A percentile compares a stretch with the other conserved stretches of the same genome.
Evolutionary conservation across 805 yeast species (phyloP).

Genomic region (Osmozyma mogii): DNA sequence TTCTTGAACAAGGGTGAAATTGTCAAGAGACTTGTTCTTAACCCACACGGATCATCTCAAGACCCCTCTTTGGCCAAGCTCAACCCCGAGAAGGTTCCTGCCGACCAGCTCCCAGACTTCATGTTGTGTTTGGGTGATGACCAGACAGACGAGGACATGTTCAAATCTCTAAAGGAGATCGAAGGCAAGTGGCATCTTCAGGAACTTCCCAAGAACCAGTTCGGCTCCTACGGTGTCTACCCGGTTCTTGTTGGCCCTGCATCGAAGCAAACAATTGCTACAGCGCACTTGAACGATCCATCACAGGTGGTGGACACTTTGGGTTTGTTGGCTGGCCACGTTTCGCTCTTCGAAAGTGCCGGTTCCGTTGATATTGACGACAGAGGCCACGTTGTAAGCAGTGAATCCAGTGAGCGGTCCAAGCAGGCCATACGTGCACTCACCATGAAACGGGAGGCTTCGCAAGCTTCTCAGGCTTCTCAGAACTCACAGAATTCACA

Average conservation of each 20-base stretch:
- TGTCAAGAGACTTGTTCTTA: slow-evolving; percentile 67
- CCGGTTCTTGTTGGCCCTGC: slow-evolving; percentile 94
- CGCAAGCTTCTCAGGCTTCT: no score
- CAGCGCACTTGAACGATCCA: slow-evolving; percentile 80
- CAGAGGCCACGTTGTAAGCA: slow-evolving; percentile 57
- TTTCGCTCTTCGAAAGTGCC: slow-evolving; percentile 68
- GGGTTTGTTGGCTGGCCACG: slow-evolving; percentile 73
- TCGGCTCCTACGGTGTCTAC: slow-evolving; percentile 55
- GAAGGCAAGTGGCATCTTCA: slow-evolving; percentile 44
- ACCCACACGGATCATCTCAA: slow-evolving; percentile 52
- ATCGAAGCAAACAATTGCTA: slow-evolving; percentile 75
- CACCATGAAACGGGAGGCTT: slow-evolving; percentile 5
- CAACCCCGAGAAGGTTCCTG: slow-evolving; percentile 19
- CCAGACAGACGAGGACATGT: slow-evolving; percentile 97
- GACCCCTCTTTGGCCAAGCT: slow-evolving; percentile 20
- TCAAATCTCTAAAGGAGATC: slow-evolving; percentile 60
- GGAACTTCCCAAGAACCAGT: slow-evolving; percentile 35
- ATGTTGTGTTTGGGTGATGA: slow-evolving; percentile 92
- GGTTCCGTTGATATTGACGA: slow-evolving; percentile 72
- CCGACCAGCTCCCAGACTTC: slow-evolving; percentile 66
- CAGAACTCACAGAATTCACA: no score
- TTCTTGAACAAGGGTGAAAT: slow-evolving; percentile 96
- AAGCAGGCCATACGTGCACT: slow-evolving; percentile 28
- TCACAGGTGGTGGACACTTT: slow-evolving; percentile 76
- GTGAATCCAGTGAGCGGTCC: slow-evolving; percentile 38